These are phyloP conservation scores for Aschersonia sp. DNA, from an alignment of 2,329 filamentous ascomycete genomes.

Conservation along the genomic window DNA sequence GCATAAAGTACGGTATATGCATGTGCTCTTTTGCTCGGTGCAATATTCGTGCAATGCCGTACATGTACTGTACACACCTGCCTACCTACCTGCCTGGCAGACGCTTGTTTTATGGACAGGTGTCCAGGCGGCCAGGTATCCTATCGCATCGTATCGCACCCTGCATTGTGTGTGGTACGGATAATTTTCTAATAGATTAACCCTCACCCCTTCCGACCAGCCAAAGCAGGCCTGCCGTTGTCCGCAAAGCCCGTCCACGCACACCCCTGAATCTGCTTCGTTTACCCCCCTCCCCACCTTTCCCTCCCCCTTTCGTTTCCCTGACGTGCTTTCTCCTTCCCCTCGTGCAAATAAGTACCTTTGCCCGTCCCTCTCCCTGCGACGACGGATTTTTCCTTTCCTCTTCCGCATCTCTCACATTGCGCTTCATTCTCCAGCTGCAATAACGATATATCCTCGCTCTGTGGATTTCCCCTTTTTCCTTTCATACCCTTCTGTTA, in stretches of 20 bases:
- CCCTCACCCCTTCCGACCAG: neutral
- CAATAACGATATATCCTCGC: conserved; percentile 15
- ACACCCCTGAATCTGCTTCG: neutral
- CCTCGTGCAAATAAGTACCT: conserved; percentile 26
- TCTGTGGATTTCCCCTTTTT: conserved; percentile 16
- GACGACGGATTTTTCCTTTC: conserved; percentile 9
- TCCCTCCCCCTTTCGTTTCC: conserved; percentile 5
- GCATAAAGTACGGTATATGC: no score
- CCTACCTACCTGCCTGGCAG: neutral
- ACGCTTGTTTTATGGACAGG: neutral
- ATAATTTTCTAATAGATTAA: neutral
- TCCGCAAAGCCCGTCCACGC: neutral
- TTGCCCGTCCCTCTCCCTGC: conserved; percentile 15
- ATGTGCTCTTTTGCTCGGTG: no score
- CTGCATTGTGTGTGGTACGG: neutral
- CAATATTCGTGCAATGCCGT: no score
- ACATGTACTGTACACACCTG: no score
- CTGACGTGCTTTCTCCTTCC: conserved; percentile 5
- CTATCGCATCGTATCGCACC: neutral
- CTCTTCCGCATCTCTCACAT: conserved; percentile 17
- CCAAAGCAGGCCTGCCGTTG: neutral
- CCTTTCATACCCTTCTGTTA: conserved; percentile 24
- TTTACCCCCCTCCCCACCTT: neutral
- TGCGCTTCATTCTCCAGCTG: conserved; percentile 12
- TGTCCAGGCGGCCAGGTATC: neutral